Conservation (phyloP, 768 basidiomycete species). For the Boletus bicolor region DNA sequence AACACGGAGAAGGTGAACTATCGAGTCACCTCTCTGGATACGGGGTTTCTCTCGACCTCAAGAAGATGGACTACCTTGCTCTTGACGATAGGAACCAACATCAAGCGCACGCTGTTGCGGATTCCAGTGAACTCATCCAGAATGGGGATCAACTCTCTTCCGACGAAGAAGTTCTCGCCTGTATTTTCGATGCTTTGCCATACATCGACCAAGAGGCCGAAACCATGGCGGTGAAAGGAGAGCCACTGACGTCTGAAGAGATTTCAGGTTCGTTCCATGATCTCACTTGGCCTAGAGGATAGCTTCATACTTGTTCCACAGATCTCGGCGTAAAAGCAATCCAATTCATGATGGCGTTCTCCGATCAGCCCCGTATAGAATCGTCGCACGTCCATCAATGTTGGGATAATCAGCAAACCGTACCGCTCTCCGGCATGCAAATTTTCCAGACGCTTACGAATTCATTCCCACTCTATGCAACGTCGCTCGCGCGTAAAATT, state of each 20-base stretch:
- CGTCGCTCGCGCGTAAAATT: slow-evolving; percentile 69
- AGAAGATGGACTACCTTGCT: slow-evolving; percentile 96
- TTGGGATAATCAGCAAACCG: slow-evolving; percentile 11
- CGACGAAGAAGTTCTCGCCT: slow-evolving; percentile 23
- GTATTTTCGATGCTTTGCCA: slow-evolving; percentile 31
- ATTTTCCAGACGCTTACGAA: slow-evolving; percentile 67
- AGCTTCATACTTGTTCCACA: slow-evolving; percentile 18
- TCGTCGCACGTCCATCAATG: slow-evolving; percentile 14
- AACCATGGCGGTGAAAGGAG: slow-evolving; percentile 36
- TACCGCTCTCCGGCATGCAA: slow-evolving; percentile 12
- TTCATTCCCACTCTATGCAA: slow-evolving; percentile 86
- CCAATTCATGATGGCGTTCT: slow-evolving; percentile 68
- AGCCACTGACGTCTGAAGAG: slow-evolving; percentile 52
- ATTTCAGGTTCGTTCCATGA: slow-evolving; percentile 42
- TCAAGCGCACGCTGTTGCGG: not conserved
- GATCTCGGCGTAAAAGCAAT: slow-evolving; percentile 71
- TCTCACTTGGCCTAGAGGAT: not conserved
- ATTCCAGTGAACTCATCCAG: not conserved
- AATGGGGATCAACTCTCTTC: slow-evolving; percentile 9
- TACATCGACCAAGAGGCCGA: slow-evolving; percentile 30
- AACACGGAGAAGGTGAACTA: slow-evolving; percentile 37
- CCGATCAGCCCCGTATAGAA: slow-evolving; percentile 44
- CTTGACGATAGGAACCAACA: slow-evolving; percentile 72
- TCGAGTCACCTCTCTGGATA: slow-evolving; percentile 73
- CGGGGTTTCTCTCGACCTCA: slow-evolving; percentile 88